Evolutionary conservation across 768 basidiomycete genomes (phyloP).

Genomic region (Rhodotorula paludigena): DNA sequence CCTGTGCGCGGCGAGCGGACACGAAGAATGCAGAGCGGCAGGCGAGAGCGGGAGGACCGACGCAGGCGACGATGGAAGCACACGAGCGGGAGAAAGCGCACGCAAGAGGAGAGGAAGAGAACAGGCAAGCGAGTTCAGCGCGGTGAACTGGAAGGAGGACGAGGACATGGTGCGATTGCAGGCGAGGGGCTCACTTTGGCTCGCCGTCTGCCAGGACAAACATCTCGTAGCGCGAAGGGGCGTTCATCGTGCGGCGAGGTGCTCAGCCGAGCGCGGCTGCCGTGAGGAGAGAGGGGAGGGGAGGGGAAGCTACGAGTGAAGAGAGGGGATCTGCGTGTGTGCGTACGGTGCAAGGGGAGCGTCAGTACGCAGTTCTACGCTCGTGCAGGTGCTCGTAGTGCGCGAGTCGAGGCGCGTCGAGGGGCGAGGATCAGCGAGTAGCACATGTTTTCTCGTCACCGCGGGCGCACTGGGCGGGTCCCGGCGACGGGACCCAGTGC

Average conservation of each 20-base stretch:
- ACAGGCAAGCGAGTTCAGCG: not conserved
- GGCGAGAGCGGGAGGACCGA: slow-evolving; percentile 15
- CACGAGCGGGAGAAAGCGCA: not conserved
- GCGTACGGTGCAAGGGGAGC: too few species aligned
- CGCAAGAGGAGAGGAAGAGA: not conserved
- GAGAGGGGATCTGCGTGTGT: not conserved
- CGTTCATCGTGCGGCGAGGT: slow-evolving; percentile 87
- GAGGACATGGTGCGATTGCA: not conserved
- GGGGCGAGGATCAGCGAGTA: slow-evolving; percentile 38
- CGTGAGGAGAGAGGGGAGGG: not conserved
- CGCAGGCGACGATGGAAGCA: not conserved
- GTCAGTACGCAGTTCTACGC: not conserved
- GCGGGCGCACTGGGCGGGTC: not conserved
- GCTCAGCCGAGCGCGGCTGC: not conserved
- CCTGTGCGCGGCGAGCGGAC: slow-evolving; percentile 49
- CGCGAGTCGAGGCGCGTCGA: not conserved
- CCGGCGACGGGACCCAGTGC: not conserved
- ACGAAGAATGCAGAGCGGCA: slow-evolving; percentile 18
- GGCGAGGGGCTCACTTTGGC: slow-evolving; percentile 67
- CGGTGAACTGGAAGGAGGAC: not conserved
- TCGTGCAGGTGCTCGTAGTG: slow-evolving; percentile 1
- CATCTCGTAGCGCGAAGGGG: slow-evolving; percentile 84
- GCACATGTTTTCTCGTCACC: slow-evolving; percentile 36
- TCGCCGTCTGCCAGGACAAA: slow-evolving; percentile 91
- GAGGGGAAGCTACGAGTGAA: too few species aligned